These are phyloP conservation scores for Alliaria petiolata DNA, from an alignment of 345 rosid genomes.

Conservation along the genomic window DNA sequence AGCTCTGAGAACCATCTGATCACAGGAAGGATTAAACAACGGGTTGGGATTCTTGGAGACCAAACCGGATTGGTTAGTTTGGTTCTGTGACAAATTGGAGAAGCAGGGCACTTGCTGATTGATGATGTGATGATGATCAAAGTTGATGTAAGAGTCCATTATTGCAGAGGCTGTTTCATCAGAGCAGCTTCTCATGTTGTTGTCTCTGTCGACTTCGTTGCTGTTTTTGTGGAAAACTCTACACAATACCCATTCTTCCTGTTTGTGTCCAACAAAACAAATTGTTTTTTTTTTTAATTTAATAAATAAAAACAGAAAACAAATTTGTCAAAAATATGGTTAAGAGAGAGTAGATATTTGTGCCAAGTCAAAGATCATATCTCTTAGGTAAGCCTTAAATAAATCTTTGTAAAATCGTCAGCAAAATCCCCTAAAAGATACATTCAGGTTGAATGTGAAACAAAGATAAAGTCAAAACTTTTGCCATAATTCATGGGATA, in stretches of 20 bases:
- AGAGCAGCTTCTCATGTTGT: slow-evolving; percentile 39
- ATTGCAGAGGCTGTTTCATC: slow-evolving; percentile 43
- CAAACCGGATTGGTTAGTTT: slow-evolving; percentile 23
- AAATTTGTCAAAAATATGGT: neutral
- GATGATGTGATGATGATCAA: slow-evolving; percentile 28
- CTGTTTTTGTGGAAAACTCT: slow-evolving; percentile 59
- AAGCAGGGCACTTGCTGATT: slow-evolving; percentile 83
- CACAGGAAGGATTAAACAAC: slow-evolving; percentile 11
- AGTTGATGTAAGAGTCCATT: slow-evolving; percentile 59
- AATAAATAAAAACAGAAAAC: neutral
- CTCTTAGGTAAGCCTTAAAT: slow-evolving; percentile 8
- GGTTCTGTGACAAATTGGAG: slow-evolving; percentile 56
- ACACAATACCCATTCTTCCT: slow-evolving; percentile 92
- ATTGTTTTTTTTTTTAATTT: no score
- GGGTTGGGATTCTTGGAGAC: neutral
- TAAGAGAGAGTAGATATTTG: slow-evolving; percentile 1
- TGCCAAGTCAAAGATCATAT: slow-evolving; percentile 22
- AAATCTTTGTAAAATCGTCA: slow-evolving; percentile 2
- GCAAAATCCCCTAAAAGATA: slow-evolving; percentile 1
- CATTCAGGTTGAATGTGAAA: slow-evolving; percentile 3
- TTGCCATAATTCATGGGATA: slow-evolving; percentile 19
- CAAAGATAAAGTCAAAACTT: slow-evolving; percentile 15
- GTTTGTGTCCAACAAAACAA: no score
- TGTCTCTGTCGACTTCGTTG: slow-evolving; percentile 34
- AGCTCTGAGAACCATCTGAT: slow-evolving; percentile 23